Percentiles rank a stretch among this genome's conserved stretches.
Conservation (phyloP, 768 basidiomycete species). For the Mycena filopes region DNA sequence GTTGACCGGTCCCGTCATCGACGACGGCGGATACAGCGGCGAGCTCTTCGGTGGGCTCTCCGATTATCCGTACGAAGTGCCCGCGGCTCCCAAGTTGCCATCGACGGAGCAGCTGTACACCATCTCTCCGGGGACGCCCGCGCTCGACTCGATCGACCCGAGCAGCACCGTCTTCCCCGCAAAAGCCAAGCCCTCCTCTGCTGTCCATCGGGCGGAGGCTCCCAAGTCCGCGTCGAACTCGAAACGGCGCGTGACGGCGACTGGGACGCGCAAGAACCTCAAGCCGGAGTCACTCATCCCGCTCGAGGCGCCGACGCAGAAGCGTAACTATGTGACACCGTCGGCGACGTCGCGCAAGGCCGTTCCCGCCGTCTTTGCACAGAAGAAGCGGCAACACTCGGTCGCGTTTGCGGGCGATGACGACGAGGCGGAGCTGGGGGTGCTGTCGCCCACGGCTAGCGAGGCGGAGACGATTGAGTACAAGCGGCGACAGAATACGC, state of each 20-base stretch:
- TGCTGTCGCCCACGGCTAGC: constrained; percentile 40
- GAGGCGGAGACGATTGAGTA: constrained; percentile 68
- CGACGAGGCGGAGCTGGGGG: constrained; percentile 45
- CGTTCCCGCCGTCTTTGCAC: constrained; percentile 38
- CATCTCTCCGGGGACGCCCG: constrained; percentile 23
- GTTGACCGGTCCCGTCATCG: constrained; percentile 30
- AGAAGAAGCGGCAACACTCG: constrained; percentile 56
- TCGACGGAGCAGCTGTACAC: constrained; percentile 22
- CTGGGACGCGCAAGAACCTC: constrained; percentile 67
- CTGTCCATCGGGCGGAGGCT: background rate
- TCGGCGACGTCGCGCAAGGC: constrained; percentile 35
- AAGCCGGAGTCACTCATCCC: constrained; percentile 55
- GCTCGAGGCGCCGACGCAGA: constrained; percentile 37
- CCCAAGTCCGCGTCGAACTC: background rate
- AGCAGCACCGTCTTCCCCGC: constrained; percentile 23
- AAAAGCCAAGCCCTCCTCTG: constrained; percentile 14
- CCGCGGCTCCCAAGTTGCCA: constrained; percentile 19
- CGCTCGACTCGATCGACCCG: constrained; percentile 26
- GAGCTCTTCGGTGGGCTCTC: constrained; percentile 29
- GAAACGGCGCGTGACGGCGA: constrained; percentile 18
- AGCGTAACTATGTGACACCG: constrained; percentile 30
- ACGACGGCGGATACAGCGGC: constrained; percentile 22
- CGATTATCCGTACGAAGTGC: constrained; percentile 17
- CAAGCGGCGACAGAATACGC: constrained; percentile 75
- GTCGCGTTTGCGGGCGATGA: constrained; percentile 50